Base-by-base conservation (phyloP, 225 moss, liverwort and hornwort species). In the Rhytidiadelphus loreus region DNA sequence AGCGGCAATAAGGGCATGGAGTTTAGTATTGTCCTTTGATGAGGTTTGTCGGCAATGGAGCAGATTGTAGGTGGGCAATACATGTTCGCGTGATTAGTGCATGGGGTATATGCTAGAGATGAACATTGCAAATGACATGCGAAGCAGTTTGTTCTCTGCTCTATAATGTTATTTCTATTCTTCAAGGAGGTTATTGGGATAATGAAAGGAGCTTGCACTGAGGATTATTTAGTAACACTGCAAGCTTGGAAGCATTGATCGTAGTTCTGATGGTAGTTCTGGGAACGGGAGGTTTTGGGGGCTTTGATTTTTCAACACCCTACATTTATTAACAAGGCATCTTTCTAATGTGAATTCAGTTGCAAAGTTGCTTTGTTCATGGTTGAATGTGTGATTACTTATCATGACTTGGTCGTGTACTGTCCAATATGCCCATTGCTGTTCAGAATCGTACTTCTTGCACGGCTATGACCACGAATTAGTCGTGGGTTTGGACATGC, bases 41-140 rank as follows among this genome's bases (percentile, higher is more conserved):
- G 87, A 84, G 77, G 70, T 75, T 88, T 88, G 86, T 91, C 81
- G 81, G 81, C 65, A 61, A 59, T 81, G 50, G 80, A 89, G 86
- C 88, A 60, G 88, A 81, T 84, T 32, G 50, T 86, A 83, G 88
- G 65, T 61, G 64, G 77, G 58, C 24, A 29, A 25, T 17, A 59
- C 85, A 48, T 52, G 13, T n/a, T 83, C 58, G 62, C 76, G 52
- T 76, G n/a, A n/a, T 26, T 61, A 75, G 50, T 76, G 62, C 50
- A 58, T 56, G 30, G 21, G 21, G 6, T 21, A 43, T 13, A 37
- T 32, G 66, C 83, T 39, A 55, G 55, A 53, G 29, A 68, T 56
- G 21, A 22, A 70, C 52, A 52, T 83, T 28, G 83, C 32, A 50
- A 83, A 52, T 66, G 83, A 3, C 66, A 39, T 83, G 53, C 66